Evolutionary conservation across 2,329 filamentous ascomycete species (phyloP).

Genomic region (Pseudopithomyces maydicus): DNA sequence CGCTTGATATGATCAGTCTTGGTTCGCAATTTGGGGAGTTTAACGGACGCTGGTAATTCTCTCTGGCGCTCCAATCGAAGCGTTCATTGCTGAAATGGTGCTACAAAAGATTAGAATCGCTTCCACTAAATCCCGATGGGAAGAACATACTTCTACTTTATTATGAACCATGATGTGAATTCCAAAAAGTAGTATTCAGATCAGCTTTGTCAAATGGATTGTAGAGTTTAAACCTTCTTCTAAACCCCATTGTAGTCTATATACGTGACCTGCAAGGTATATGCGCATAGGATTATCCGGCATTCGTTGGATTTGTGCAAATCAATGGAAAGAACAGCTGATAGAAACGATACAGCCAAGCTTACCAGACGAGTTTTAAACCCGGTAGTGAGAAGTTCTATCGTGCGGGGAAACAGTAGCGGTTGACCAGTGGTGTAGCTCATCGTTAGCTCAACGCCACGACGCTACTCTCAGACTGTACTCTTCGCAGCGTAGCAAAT

Average conservation of each 20-base stretch:
- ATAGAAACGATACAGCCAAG: neutral
- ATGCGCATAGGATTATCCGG: neutral
- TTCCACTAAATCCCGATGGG: neutral
- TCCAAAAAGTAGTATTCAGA: too few species aligned
- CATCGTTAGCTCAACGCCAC: neutral
- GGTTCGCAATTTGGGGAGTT: neutral
- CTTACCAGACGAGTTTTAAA: neutral
- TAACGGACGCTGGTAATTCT: constrained; percentile 34
- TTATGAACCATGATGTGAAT: constrained; percentile 18
- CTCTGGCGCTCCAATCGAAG: constrained; percentile 32
- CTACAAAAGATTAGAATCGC: constrained; percentile 16
- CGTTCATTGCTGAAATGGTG: constrained; percentile 28
- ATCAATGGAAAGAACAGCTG: neutral
- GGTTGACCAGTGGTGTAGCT: neutral
- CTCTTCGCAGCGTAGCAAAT: neutral
- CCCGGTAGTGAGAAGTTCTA: neutral
- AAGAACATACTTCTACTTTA: constrained; percentile 9
- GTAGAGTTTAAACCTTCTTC: too few species aligned
- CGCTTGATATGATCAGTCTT: constrained; percentile 13
- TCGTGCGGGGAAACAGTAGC: neutral
- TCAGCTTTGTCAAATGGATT: too few species aligned
- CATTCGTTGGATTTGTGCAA: too few species aligned
- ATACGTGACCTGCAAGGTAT: neutral
- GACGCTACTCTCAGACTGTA: neutral
- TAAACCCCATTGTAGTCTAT: too few species aligned